Evolutionary conservation across 2,329 filamentous ascomycete species (phyloP), one percentile per base, ranked within the genome.

Genomic region (Neofusicoccum sp.): DNA sequence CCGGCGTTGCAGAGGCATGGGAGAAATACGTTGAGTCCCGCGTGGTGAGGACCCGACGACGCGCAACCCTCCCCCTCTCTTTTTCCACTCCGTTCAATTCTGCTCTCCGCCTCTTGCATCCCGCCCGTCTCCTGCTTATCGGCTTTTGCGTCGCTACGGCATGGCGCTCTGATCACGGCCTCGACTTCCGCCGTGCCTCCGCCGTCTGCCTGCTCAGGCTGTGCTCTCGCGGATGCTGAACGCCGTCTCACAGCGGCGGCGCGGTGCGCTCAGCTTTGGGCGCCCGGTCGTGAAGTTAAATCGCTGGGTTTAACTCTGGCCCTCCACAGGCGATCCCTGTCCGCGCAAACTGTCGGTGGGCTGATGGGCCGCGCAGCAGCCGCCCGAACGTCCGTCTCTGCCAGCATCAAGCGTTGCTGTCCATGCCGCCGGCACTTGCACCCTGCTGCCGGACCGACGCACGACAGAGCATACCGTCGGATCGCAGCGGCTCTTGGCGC

Each of bases 211-310:
- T 22, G 6, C 8, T n/a, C 52, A 36, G 22, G 31, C 52, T 56
- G 43, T 37, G 52, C 52, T 5, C 16, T 39, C 16, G 50, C 36
- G 11, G 11, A 11, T 22, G 52, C 37, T 44, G 52, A 56, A 37
- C 39, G 52, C 52, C 52, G 52, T 56, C 52, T 56, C 52, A 33
- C 52, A 22, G 11, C 47, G 29, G 29, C 28, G 34, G 12, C 31
- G 37, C 39, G 28, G 7, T 22, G 28, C 22, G 39, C 52, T 56
- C 43, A 56, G 52, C 52, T 43, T 56, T 56, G 49, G 49, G 9
- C 49, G 22, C 22, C 22, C 22, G 49, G 41, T 54, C 49, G 34
- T 4, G 34, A 54, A 54, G 49, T 37, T 22, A 39, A 54, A 54
- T 54, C 36, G 6, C n/a, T 11, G 49, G 41, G 33, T 54, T 41